Evolutionary conservation across 176 grass and related monocot species (phyloP).

Genomic region (Aegilops sharonensis): DNA sequence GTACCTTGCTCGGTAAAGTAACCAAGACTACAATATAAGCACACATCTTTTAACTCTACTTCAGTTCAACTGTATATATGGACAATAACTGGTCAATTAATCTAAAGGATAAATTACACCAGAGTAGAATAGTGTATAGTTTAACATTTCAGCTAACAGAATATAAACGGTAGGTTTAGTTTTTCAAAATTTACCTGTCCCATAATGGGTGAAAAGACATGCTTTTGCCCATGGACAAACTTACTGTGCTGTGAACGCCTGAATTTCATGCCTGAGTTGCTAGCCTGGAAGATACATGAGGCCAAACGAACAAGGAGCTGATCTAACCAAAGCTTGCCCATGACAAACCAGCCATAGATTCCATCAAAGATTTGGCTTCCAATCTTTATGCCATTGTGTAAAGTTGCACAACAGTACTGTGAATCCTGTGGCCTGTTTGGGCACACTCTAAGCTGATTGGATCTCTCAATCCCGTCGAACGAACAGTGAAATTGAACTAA

Average conservation of each 20-base stretch:
- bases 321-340: slow-evolving; percentile 9
- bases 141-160: not conserved
- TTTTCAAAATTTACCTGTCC: not conserved
- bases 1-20: not conserved
- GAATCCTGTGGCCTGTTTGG: not conserved
- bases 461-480: not conserved
- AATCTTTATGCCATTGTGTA: not conserved
- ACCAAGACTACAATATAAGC: not conserved
- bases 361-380: not conserved
- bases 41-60: not conserved
- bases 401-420: not conserved
- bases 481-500: not conserved
- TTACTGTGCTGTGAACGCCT: slow-evolving; percentile 48
- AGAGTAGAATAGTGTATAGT: slow-evolving; percentile 19
- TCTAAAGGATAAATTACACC: not conserved
- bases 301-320: not conserved
- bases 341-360: slow-evolving; percentile 2
- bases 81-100: not conserved
- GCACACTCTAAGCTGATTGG: not conserved
- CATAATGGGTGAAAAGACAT: not conserved
- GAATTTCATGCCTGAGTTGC: slow-evolving; percentile 59
- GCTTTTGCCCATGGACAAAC: slow-evolving; percentile 48
- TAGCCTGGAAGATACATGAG: slow-evolving; percentile 28
- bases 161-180: not conserved
- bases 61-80: not conserved